Conservation (phyloP, 805 yeast genomes). For the Suhomyces sp. region DNA sequence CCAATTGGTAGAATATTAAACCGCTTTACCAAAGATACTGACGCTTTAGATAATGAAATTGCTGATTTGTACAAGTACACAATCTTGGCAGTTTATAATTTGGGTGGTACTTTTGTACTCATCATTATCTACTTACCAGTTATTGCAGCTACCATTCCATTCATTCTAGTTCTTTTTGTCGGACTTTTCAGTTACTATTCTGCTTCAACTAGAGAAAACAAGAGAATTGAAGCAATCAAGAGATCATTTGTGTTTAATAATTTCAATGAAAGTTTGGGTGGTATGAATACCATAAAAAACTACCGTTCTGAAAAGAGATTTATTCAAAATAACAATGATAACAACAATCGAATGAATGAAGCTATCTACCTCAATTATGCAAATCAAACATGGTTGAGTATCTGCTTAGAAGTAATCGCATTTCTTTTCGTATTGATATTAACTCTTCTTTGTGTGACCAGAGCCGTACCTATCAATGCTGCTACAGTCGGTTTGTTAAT, state of each 20-base stretch:
- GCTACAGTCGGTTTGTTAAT: slow-evolving; percentile 67
- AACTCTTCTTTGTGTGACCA: slow-evolving; percentile 48
- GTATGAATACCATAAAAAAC: slow-evolving; percentile 62
- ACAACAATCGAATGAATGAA: slow-evolving; percentile 63
- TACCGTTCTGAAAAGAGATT: slow-evolving; percentile 51
- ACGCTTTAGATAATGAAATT: slow-evolving; percentile 75
- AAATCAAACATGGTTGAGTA: slow-evolving; percentile 70
- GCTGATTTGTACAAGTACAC: slow-evolving; percentile 66
- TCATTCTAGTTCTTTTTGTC: slow-evolving; percentile 46
- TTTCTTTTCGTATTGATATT: slow-evolving; percentile 48
- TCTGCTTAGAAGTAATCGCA: slow-evolving; percentile 57
- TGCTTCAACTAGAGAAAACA: slow-evolving; percentile 71
- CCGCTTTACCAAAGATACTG: slow-evolving; percentile 85
- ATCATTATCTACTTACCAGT: slow-evolving; percentile 72
- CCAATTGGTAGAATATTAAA: slow-evolving; percentile 86
- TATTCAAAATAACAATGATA: slow-evolving; percentile 40
- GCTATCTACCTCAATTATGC: slow-evolving; percentile 63
- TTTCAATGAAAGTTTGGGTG: slow-evolving; percentile 68
- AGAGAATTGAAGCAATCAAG: slow-evolving; percentile 69
- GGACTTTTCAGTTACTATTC: slow-evolving; percentile 56
- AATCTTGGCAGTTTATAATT: slow-evolving; percentile 50
- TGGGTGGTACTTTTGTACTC: slow-evolving; percentile 58
- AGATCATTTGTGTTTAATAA: slow-evolving; percentile 69
- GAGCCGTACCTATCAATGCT: slow-evolving; percentile 51
- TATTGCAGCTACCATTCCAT: slow-evolving; percentile 65